Conservation (phyloP, 768 basidiomycete genomes). For the Kwoniella dejecticola region DNA sequence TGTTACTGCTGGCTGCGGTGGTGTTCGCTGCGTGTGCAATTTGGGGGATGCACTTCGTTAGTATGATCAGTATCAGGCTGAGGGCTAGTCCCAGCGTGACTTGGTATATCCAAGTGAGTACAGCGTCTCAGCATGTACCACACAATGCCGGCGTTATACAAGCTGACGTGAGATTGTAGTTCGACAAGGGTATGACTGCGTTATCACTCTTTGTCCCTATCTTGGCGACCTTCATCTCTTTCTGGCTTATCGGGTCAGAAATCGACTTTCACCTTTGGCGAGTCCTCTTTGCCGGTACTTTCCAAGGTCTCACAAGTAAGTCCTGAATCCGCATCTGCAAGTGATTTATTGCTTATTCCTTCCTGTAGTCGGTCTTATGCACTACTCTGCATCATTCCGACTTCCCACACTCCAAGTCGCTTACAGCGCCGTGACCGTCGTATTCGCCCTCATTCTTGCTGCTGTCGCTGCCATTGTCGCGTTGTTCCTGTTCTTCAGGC, state of each 20-base stretch:
- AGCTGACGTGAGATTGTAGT: slow-evolving; percentile 30
- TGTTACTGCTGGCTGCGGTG: slow-evolving; percentile 47
- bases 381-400: slow-evolving; percentile 55
- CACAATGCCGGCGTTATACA: too few relatives aligned
- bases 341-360: background rate
- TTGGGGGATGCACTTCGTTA: slow-evolving; percentile 55
- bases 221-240: slow-evolving; percentile 48
- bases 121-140: too few relatives aligned
- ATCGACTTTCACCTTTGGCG: slow-evolving; percentile 47
- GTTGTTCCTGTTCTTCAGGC: slow-evolving; percentile 55
- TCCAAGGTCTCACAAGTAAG: slow-evolving; percentile 54
- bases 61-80: slow-evolving; percentile 49
- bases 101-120: slow-evolving; percentile 53
- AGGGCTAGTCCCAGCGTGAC: slow-evolving; percentile 39
- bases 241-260: slow-evolving; percentile 53
- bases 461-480: slow-evolving; percentile 53
- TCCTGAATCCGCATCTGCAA: slow-evolving; percentile 1
- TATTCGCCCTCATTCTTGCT: slow-evolving; percentile 53
- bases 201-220: slow-evolving; percentile 56
- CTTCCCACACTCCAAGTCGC: slow-evolving; percentile 42
- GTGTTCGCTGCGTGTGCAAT: slow-evolving; percentile 54
- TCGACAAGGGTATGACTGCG: slow-evolving; percentile 53
- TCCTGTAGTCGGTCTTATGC: slow-evolving; percentile 48
- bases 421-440: slow-evolving; percentile 51
- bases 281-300: slow-evolving; percentile 44